Base-by-base conservation (phyloP, 108 stramenopile species). In the Pseudonitzschia pungens region DNA sequence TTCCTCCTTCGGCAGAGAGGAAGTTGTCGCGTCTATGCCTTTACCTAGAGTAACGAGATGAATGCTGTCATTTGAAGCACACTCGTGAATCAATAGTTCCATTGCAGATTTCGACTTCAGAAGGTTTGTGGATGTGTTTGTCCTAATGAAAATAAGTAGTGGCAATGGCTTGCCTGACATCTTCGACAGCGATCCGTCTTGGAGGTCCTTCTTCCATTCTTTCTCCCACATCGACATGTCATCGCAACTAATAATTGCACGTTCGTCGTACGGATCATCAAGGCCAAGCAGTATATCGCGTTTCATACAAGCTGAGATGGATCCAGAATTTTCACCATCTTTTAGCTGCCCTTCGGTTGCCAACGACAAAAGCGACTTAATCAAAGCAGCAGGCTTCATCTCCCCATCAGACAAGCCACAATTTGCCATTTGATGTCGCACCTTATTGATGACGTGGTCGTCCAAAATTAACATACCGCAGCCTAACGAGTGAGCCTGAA, bases 251-350 rank as follows among this genome's bases (percentile, higher is more conserved):
- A 77, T 80, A 0, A 79, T 78, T 12, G 90, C 93, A 32, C 88
- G 74, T 53, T 94, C 91, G 68, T 94, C 93, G 60, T 81, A 90
- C 15, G 87, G 86, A 81, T 94, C 93, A 71, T 94, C 93, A 12
- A 94, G 59, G 9, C 87, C 90, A 20, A 81, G 66, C 20, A 76
- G 68, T 65, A 91, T 69, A 70, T 94, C 93, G 12, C 86, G 79
- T 65, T 81, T 79, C 90, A 94, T 89, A 31, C 83, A 81, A 70
- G 85, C 66, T 0, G 91, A 84, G 22, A 92, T 81, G 45, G 77
- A 88, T 54, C 84, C 92, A 40, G 80, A 71, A 28, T 57, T 45
- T 26, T 4, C 32, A 0, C 45, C 63, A 8, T 71, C 53, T 62
- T 63, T 62, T 16, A 73, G 44, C 26, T 77, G 79, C 15, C 78